Percentiles rank a stretch among this genome's conserved stretches.
Conservation (phyloP, 495 filamentous ascomycete species). For the Penicillium paxilli region DNA sequence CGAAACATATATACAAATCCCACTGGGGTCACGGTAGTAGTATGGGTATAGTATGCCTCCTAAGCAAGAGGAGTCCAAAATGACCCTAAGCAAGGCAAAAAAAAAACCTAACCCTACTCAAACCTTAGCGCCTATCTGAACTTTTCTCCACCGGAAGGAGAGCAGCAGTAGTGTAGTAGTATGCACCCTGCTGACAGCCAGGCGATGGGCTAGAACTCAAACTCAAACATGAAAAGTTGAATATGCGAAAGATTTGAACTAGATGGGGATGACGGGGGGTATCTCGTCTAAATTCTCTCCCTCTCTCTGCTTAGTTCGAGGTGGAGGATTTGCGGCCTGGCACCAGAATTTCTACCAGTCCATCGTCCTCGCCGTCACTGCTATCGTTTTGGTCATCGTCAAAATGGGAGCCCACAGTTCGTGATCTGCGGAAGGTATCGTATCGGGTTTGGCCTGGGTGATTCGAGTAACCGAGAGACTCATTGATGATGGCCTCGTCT, state of each 20-base stretch:
- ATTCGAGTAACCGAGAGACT: constrained; percentile 46
- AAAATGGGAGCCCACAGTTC: constrained; percentile 36
- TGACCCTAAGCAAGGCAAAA: too few relatives aligned
- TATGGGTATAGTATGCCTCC: constrained; percentile 17
- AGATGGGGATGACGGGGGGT: too few relatives aligned
- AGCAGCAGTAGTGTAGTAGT: neutral
- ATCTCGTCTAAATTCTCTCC: neutral
- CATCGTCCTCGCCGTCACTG: constrained; percentile 50
- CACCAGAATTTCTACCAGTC: constrained; percentile 49
- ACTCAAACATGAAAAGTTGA: neutral
- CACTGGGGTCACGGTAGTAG: constrained; percentile 10
- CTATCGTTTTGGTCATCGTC: constrained; percentile 47
- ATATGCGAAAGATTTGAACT: too few relatives aligned
- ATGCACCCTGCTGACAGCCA: too few relatives aligned
- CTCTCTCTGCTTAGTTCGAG: constrained; percentile 13
- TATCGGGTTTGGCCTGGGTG: constrained; percentile 36
- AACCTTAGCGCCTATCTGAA: neutral
- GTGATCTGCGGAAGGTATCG: constrained; percentile 32
- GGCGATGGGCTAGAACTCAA: neutral
- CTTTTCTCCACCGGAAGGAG: neutral
- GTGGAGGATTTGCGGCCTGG: constrained; percentile 42
- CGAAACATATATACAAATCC: constrained; percentile 26
- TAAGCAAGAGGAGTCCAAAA: constrained; percentile 12
- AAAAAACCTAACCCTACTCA: too few relatives aligned
- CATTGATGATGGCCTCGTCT: constrained; percentile 50